Base-by-base conservation (phyloP, 2,329 filamentous ascomycete genomes). In the Juglanconis oblonga region DNA sequence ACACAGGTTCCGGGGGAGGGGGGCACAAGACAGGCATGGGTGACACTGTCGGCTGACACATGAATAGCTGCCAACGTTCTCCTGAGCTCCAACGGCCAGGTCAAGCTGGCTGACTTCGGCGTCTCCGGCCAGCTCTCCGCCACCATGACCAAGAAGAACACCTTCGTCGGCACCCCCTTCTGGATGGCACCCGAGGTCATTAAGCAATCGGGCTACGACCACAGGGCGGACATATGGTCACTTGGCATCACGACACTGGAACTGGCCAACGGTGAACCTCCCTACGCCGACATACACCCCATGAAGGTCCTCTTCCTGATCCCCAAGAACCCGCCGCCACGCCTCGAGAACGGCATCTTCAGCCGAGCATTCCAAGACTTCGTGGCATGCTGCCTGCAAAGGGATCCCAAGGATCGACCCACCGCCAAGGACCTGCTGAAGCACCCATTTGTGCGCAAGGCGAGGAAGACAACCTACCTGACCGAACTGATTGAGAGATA, bases 121-220 rank as follows among this genome's bases (percentile, higher is more conserved):
- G 95, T 99, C 6, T 97, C 94, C 1, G 94, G 94, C 33, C 95
- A 98, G 76, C 83, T 98, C 29, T 96, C 94, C 9, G 94, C 94
- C 6, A 99, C 94, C 53, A 98, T 98, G 93, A 97, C 94, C 64
- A 98, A 98, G 82, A 98, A 98, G 79, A 98, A 98, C 72, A 98
- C 94, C 0, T 99, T 98, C 73, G 94, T 99, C 36, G 95, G 95
- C 38, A 98, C 94, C 0, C 94, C 95, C 1, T 99, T 98, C 73
- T 99, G 95, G 95, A 99, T 99, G 94, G 94, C 95, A 3, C 94
- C 94, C 10, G 94, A 99, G 76, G 94, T 98, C 58, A 99, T 99
- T 74, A 97, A 97, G 77, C 94, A 99, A 74, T 96, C 92, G 60
- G 94, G 94, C 52, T 97, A 98, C 78, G 94, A 97, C 74, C 92